Evolutionary conservation across 495 filamentous ascomycete genomes (phyloP).

Genomic region (Terfezia boudieri): DNA sequence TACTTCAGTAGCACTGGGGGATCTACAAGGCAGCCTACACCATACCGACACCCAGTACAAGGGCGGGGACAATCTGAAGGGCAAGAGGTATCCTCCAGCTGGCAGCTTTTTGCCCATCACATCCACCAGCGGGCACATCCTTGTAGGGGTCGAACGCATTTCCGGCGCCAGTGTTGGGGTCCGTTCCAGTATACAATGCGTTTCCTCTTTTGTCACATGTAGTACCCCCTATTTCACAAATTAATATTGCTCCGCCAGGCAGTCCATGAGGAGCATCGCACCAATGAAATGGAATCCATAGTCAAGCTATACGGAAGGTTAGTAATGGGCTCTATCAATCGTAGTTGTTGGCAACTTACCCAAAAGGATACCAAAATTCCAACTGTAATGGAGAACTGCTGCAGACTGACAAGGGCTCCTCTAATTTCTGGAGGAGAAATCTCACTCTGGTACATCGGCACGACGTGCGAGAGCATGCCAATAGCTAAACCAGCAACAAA

Average conservation of each 20-base stretch:
- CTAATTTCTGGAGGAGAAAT: slow-evolving; percentile 33
- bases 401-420: slow-evolving; percentile 30
- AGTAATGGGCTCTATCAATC: too few species aligned
- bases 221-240: neutral
- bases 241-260: too few species aligned
- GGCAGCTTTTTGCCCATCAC: slow-evolving; percentile 9
- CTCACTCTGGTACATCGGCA: slow-evolving; percentile 32
- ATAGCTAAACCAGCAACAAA: slow-evolving; percentile 27
- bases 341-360: slow-evolving; percentile 1
- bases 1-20: neutral
- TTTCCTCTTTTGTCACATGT: neutral
- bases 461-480: slow-evolving; percentile 20
- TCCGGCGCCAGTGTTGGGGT: slow-evolving; percentile 14
- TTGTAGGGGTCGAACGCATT: slow-evolving; percentile 24
- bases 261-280: neutral
- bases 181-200: slow-evolving; percentile 2
- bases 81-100: slow-evolving; percentile 25
- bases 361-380: slow-evolving; percentile 35
- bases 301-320: neutral
- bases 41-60: slow-evolving; percentile 26
- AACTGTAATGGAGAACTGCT: slow-evolving; percentile 32
- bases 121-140: slow-evolving; percentile 23
- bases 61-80: slow-evolving; percentile 28
- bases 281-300: slow-evolving; percentile 30
- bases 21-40: slow-evolving; percentile 8